Conservation (phyloP, 257 asterid species). For the Prunella vulgaris region DNA sequence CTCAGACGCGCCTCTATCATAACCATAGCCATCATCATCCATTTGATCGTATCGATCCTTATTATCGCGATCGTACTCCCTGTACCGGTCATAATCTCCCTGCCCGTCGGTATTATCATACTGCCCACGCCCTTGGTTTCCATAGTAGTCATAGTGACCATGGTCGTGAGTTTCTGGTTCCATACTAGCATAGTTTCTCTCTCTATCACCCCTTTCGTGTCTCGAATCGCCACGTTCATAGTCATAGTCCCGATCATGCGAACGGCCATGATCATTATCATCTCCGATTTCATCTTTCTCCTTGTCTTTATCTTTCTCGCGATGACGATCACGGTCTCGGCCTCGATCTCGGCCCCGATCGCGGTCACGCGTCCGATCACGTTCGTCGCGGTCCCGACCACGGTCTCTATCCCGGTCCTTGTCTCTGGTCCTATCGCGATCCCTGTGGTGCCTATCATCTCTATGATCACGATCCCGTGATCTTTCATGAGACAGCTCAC, state of each 20-base stretch:
- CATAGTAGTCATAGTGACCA: conserved; percentile 52
- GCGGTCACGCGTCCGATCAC: conserved; percentile 55
- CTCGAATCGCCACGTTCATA: conserved; percentile 38
- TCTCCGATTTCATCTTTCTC: conserved; percentile 43
- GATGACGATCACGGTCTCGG: conserved; percentile 36
- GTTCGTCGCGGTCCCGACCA: conserved; percentile 51
- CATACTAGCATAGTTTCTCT: conserved; percentile 32
- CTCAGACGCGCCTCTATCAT: conserved; percentile 52
- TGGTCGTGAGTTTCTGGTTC: conserved; percentile 50
- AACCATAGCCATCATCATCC: conserved; percentile 72
- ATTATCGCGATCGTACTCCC: conserved; percentile 46
- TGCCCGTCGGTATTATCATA: conserved; percentile 43
- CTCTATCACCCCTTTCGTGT: conserved; percentile 42
- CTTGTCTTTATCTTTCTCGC: conserved; percentile 48
- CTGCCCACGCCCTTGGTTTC: conserved; percentile 40
- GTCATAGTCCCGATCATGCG: conserved; percentile 46
- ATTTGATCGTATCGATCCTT: conserved; percentile 62
- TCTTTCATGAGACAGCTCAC: conserved; percentile 75
- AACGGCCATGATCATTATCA: conserved; percentile 51
- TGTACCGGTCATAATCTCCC: conserved; percentile 53
- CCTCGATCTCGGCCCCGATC: conserved; percentile 45
- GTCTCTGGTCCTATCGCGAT: conserved; percentile 71
- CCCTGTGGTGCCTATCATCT: conserved; percentile 85
- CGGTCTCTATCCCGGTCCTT: conserved; percentile 65
- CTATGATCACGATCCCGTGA: conserved; percentile 79